These are phyloP conservation scores for Myxozyma neotropica DNA, from an alignment of 805 yeast genomes.

Conservation along the genomic window DNA sequence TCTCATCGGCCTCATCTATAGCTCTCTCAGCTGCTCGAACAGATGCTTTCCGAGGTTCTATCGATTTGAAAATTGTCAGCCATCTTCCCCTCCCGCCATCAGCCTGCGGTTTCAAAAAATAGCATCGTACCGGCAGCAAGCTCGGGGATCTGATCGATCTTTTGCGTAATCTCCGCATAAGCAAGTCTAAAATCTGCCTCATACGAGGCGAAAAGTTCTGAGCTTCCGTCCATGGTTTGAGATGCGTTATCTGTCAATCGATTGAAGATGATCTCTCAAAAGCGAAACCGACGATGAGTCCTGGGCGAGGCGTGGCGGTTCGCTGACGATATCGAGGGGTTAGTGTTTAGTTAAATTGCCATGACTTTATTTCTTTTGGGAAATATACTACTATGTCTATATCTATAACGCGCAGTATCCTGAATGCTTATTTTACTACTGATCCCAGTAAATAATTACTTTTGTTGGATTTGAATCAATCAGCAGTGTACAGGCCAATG, in stretches of 20 bases:
- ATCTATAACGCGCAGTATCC: no score
- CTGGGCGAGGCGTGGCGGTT: constrained; percentile 1
- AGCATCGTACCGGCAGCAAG: constrained; percentile 46
- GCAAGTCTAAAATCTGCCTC: constrained; percentile 75
- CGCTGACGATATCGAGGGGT: not conserved
- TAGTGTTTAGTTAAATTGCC: not conserved
- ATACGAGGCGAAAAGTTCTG: constrained; percentile 63
- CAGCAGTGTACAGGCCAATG: no score
- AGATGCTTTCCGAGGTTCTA: constrained; percentile 56
- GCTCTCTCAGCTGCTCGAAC: constrained; percentile 64
- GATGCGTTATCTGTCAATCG: no score
- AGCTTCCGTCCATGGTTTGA: constrained; percentile 30
- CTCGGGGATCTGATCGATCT: constrained; percentile 57
- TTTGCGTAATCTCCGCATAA: constrained; percentile 67
- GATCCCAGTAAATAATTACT: no score
- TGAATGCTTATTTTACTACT: no score
- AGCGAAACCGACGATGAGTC: not conserved
- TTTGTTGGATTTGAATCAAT: no score
- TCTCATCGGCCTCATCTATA: constrained; percentile 78
- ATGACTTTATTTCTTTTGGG: not conserved
- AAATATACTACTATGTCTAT: no score
- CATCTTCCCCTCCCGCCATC: no score
- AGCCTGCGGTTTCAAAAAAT: no score
- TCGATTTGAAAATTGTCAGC: not conserved
- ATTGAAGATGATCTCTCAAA: not conserved